A percentile compares a stretch with the other conserved stretches of the same genome.
Evolutionary conservation across 2,329 filamentous ascomycete genomes (phyloP).

Genomic region (Fonsecaea monophora): DNA sequence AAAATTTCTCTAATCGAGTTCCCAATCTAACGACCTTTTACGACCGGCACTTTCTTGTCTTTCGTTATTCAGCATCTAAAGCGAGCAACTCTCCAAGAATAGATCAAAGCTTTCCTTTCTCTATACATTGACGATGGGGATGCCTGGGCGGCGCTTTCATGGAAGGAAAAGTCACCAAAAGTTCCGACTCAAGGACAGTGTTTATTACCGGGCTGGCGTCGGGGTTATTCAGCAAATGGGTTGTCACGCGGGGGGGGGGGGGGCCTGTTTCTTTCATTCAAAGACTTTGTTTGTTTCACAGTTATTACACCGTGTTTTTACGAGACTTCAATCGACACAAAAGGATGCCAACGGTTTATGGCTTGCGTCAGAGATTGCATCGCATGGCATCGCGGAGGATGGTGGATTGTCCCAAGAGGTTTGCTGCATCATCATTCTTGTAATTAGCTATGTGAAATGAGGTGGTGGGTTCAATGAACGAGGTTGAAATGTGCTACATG

Average conservation of each 20-base stretch:
- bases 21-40: conserved; percentile 36
- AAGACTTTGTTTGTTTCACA: conserved; percentile 25
- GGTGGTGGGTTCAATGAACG: conserved; percentile 23
- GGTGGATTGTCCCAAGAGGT: conserved; percentile 17
- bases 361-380: conserved; percentile 24
- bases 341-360: conserved; percentile 18
- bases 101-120: conserved; percentile 29
- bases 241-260: conserved; percentile 23
- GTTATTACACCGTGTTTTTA: conserved; percentile 20
- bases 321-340: conserved; percentile 20
- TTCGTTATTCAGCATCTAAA: conserved; percentile 37
- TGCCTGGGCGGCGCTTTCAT: conserved; percentile 25
- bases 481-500: conserved; percentile 21
- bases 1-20: conserved; percentile 34
- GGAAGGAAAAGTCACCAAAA: conserved; percentile 36
- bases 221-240: conserved; percentile 14
- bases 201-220: conserved; percentile 26
- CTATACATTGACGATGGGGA: conserved; percentile 33
- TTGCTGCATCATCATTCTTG: conserved; percentile 28
- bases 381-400: conserved; percentile 12
- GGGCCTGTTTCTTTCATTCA: conserved; percentile 18
- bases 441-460: conserved; percentile 38
- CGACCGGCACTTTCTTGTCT: conserved; percentile 32
- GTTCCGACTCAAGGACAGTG: conserved; percentile 21
- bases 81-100: conserved; percentile 33